A percentile compares a stretch with the other conserved stretches of the same genome.
Conservation (phyloP, 805 yeast species). For the Kodamaea restingae region DNA sequence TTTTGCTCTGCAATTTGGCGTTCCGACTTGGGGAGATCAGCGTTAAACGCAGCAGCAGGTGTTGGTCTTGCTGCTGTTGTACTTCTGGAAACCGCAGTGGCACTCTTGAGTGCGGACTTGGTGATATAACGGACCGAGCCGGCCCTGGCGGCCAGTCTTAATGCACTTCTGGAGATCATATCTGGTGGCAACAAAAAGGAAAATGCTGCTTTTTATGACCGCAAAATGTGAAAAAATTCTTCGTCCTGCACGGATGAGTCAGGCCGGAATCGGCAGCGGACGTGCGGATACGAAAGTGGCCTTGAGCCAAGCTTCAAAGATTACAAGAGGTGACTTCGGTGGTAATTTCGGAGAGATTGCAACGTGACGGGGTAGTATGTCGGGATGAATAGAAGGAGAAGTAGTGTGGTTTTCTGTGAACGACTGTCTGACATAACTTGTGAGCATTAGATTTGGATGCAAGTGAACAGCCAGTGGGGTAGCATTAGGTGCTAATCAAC, state of each 20-base stretch:
- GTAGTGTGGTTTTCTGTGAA: no score
- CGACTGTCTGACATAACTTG: no score
- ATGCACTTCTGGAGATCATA: slow-evolving; percentile 4
- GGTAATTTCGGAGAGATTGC: no score
- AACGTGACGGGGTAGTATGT: no score
- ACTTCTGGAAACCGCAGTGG: slow-evolving; percentile 18
- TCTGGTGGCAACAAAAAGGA: no score
- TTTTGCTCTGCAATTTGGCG: slow-evolving; percentile 14
- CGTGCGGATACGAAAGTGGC: no score
- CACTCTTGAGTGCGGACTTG: slow-evolving; percentile 27
- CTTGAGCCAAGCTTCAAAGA: no score
- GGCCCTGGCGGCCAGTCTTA: slow-evolving; percentile 4
- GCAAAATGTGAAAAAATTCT: slow-evolving; percentile 1
- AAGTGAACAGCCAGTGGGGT: no score
- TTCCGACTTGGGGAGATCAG: slow-evolving; percentile 9
- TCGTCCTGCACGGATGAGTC: slow-evolving; percentile 4
- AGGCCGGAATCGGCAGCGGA: slow-evolving; percentile 3
- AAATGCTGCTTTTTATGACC: neutral
- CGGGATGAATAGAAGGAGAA: no score
- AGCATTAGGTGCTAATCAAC: no score
- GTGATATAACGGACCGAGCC: slow-evolving; percentile 15
- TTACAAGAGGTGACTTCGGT: neutral
- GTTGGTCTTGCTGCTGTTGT: slow-evolving; percentile 32
- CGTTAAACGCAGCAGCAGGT: slow-evolving; percentile 52
- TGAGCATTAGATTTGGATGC: no score